phyloP scores from a whole-genome alignment of 164 flowering plant genomes.

The Vitis rupestris region DNA sequence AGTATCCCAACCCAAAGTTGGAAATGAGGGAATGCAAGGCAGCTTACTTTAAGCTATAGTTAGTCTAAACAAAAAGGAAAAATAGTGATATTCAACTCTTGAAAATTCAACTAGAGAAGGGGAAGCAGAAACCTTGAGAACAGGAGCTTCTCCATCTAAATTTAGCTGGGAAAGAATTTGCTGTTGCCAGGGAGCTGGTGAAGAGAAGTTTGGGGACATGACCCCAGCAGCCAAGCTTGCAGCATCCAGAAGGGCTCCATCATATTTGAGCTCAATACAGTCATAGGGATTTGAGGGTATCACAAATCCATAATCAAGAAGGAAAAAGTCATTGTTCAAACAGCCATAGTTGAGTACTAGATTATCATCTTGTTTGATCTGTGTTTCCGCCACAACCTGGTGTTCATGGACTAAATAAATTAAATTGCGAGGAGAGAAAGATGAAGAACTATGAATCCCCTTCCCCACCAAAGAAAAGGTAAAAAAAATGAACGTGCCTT shows the following conservation, averaged over 20 bases:
- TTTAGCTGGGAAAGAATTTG: conserved; percentile 57
- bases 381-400: conserved; percentile 77
- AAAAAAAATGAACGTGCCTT: conserved; percentile 43
- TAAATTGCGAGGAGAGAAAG: neutral
- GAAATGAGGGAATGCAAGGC: neutral
- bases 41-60: neutral
- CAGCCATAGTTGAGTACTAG: conserved; percentile 70
- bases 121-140: conserved; percentile 59
- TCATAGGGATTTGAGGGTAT: conserved; percentile 78
- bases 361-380: conserved; percentile 50
- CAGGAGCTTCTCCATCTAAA: conserved; percentile 58
- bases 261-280: conserved; percentile 81
- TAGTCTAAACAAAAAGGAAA: neutral
- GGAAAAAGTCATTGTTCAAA: conserved; percentile 70
- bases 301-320: conserved; percentile 91
- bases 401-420: conserved; percentile 3
- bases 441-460: neutral
- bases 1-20: too few species aligned
- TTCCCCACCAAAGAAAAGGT: neutral
- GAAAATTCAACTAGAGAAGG: neutral
- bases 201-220: conserved; percentile 65
- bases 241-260: conserved; percentile 81
- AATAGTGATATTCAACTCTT: neutral
- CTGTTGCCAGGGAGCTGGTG: conserved; percentile 83
- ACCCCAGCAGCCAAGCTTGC: conserved; percentile 92